A percentile compares a stretch with the other conserved stretches of the same genome.
These are phyloP conservation scores for Hebeloma cylindrosporum DNA, from an alignment of 768 basidiomycete genomes.

Conservation along the genomic window DNA sequence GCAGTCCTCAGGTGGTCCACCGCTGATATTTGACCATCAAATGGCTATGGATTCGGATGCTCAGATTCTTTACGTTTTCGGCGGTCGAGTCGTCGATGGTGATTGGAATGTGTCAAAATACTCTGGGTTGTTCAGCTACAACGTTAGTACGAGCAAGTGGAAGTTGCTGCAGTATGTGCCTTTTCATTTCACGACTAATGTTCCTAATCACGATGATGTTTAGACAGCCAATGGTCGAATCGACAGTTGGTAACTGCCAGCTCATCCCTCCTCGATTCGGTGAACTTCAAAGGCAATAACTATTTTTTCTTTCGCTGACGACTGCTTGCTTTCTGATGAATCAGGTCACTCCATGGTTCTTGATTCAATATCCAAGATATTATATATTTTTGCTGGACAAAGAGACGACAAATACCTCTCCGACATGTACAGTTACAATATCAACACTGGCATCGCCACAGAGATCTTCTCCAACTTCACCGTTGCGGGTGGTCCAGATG, in stretches of 20 bases:
- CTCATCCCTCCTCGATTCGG: slow-evolving; percentile 64
- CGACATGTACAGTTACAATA: slow-evolving; percentile 77
- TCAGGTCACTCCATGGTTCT: slow-evolving; percentile 82
- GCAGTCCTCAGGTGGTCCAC: slow-evolving; percentile 67
- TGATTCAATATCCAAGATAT: slow-evolving; percentile 53
- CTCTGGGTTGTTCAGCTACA: slow-evolving; percentile 74
- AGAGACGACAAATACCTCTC: slow-evolving; percentile 63
- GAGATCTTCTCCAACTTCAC: slow-evolving; percentile 67
- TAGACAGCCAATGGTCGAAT: slow-evolving; percentile 25
- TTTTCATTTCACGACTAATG: not conserved
- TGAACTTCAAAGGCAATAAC: too few species aligned
- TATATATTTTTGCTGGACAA: slow-evolving; percentile 78
- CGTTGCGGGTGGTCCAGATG: slow-evolving; percentile 61
- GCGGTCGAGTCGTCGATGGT: slow-evolving; percentile 70
- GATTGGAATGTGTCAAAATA: slow-evolving; percentile 61
- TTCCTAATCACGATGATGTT: slow-evolving; percentile 5
- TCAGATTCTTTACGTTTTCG: slow-evolving; percentile 74
- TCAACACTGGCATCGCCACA: slow-evolving; percentile 53
- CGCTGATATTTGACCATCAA: slow-evolving; percentile 77
- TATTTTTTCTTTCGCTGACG: not conserved
- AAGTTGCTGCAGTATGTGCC: slow-evolving; percentile 58
- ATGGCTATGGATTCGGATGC: slow-evolving; percentile 73
- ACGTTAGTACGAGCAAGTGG: slow-evolving; percentile 67
- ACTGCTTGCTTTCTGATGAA: not conserved
- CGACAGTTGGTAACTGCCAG: slow-evolving; percentile 32